Base-by-base conservation (phyloP, 805 yeast genomes). In the Lachancea quebecensis region DNA sequence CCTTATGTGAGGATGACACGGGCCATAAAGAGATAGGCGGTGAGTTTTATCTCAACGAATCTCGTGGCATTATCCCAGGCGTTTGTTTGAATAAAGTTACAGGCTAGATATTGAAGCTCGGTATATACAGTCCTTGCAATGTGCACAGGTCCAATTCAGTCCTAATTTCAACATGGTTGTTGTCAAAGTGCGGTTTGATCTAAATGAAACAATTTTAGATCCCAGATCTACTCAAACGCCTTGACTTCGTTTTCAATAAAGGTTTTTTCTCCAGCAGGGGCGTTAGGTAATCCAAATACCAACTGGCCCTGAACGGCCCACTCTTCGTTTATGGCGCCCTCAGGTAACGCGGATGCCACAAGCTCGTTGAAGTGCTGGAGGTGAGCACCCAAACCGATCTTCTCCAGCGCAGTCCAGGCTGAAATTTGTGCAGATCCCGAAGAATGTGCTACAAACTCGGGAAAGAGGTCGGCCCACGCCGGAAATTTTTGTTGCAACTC, bases 351-450 rank as follows among this genome's bases (percentile, higher is more conserved):
- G 34, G 57, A 68, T 51, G 65, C 64, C 41, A 75, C 70, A 39
- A 64, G 62, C 39, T 68, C 73, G 58, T 71, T 73, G 69, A 70
- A 76, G 60, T 75, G 80, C 62, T 75, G 81, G 52, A 75, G 65
- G 53, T 72, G 74, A 50, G 69, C 76, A 50, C 79, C 79, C 37
- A 74, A 57, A 40, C 74, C 74, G 46, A 70, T 57, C 29, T 64
- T 65, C 41, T 68, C 64, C 25, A 75, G 60, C 25, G 74, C 74
- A 35, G 75, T 61, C 81, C 81, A 75, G 15, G 72, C 57, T 51
- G 64, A 57, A 50, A 75, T 73, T 64, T 73, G 77, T 43, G 77
- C 77, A 43, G 74, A 71, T 62, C 76, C 76, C 47, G 66, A 64
- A 38, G 75, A 59, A 50, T 74, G 72, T 42, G 71, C 65, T 30